A percentile compares a stretch with the other conserved stretches of the same genome.
Evolutionary conservation across 2,329 filamentous ascomycete genomes (phyloP).

Genomic region (Zasmidium citrigriseum): DNA sequence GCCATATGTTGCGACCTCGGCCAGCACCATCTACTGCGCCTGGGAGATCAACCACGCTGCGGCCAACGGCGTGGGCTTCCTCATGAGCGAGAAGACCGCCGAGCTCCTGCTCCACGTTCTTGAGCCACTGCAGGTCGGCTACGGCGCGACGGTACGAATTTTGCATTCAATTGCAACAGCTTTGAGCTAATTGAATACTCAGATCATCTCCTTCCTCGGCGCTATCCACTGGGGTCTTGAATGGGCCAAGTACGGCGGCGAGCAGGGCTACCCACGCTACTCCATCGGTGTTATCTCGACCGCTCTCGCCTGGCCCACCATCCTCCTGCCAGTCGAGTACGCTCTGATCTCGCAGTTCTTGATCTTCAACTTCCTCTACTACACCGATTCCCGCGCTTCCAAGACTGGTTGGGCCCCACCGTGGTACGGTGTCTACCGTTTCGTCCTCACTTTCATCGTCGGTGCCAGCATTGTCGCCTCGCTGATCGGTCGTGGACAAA

Average conservation of each 20-base stretch:
- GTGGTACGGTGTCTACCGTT: slow-evolving; percentile 90
- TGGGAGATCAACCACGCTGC: slow-evolving; percentile 76
- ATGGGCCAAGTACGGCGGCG: slow-evolving; percentile 68
- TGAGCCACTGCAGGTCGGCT: slow-evolving; percentile 87
- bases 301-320: slow-evolving; percentile 83
- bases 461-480: slow-evolving; percentile 78
- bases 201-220: slow-evolving; percentile 91
- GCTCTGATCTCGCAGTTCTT: slow-evolving; percentile 84
- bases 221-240: slow-evolving; percentile 94
- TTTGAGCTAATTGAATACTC: no score
- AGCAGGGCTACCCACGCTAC: slow-evolving; percentile 77
- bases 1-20: slow-evolving; percentile 76
- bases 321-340: slow-evolving; percentile 80
- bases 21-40: slow-evolving; percentile 78
- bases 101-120: slow-evolving; percentile 70
- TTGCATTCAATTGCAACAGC: not conserved
- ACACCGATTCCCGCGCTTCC: slow-evolving; percentile 74
- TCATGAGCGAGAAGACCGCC: slow-evolving; percentile 71
- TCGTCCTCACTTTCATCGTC: slow-evolving; percentile 87
- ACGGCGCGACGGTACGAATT: slow-evolving; percentile 74
- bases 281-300: slow-evolving; percentile 79
- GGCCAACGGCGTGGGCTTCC: slow-evolving; percentile 59
- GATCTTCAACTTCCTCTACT: slow-evolving; percentile 83
- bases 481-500: slow-evolving; percentile 78
- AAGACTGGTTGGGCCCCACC: slow-evolving; percentile 74